Conservation (phyloP, 2,329 filamentous ascomycete species). For the Chaetomiaceae sp. region DNA sequence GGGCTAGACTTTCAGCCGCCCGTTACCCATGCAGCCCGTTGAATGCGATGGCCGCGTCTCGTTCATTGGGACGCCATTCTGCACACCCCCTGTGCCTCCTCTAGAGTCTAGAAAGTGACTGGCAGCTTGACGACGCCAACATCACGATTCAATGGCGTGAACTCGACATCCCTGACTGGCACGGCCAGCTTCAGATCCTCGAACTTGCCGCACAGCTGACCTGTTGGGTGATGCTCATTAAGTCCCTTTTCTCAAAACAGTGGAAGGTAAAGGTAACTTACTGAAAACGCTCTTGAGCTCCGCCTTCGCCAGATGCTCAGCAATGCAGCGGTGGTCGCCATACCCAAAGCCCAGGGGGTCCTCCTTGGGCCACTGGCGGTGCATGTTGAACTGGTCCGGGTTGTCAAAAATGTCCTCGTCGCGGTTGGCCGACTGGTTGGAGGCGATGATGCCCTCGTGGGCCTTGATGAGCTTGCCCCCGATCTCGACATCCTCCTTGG, state of each 20-base stretch:
- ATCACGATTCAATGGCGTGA: slow-evolving; percentile 36
- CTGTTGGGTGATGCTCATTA: slow-evolving; percentile 23
- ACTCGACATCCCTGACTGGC: slow-evolving; percentile 38
- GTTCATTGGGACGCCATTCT: too few relatives aligned
- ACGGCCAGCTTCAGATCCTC: slow-evolving; percentile 38
- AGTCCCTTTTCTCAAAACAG: background rate
- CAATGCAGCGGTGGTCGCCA: slow-evolving; percentile 44
- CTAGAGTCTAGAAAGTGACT: slow-evolving; percentile 24
- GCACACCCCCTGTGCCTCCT: too few relatives aligned
- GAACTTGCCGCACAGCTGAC: slow-evolving; percentile 37
- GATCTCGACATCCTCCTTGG: slow-evolving; percentile 43
- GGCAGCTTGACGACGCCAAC: slow-evolving; percentile 39
- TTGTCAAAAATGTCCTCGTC: slow-evolving; percentile 41
- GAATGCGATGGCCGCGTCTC: too few relatives aligned
- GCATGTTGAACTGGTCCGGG: slow-evolving; percentile 42
- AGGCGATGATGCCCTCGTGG: slow-evolving; percentile 44
- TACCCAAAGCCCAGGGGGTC: slow-evolving; percentile 43
- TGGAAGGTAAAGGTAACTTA: slow-evolving; percentile 27
- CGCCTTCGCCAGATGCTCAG: slow-evolving; percentile 39
- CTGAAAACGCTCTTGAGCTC: slow-evolving; percentile 43
- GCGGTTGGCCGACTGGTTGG: slow-evolving; percentile 44
- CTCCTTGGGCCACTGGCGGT: slow-evolving; percentile 33
- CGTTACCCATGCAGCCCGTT: too few relatives aligned
- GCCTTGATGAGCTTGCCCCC: slow-evolving; percentile 40
- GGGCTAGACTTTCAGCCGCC: too few relatives aligned